Evolutionary conservation across 1,284 basidiomycete species (phyloP).

Genomic region (Puccinia coronata): DNA sequence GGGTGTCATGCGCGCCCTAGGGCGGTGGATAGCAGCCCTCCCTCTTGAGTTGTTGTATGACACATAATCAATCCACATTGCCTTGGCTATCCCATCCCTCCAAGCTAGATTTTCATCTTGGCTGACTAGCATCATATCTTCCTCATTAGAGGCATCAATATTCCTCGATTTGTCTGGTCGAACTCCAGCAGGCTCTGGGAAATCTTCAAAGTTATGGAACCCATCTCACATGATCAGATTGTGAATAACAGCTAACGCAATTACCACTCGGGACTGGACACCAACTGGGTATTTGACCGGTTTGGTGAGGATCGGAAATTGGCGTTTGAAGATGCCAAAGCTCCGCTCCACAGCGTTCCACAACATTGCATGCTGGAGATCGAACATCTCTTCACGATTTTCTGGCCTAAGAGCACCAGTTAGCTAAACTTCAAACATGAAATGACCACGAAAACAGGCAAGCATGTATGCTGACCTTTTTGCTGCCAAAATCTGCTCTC

Average conservation of each 20-base stretch:
- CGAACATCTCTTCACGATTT: not conserved
- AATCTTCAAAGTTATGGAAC: not conserved
- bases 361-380: not conserved
- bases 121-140: not conserved
- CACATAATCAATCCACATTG: not conserved
- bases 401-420: not conserved
- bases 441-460: not conserved
- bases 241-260: not conserved
- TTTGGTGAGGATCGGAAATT: not conserved
- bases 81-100: not conserved
- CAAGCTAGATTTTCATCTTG: not conserved
- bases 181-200: not conserved
- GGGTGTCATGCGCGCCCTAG: not conserved
- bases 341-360: not conserved
- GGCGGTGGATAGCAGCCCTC: not conserved
- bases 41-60: not conserved
- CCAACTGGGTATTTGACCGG: not conserved
- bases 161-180: not conserved
- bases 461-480: not conserved
- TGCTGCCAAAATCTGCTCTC: constrained; percentile 56
- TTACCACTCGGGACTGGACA: not conserved
- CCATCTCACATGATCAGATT: not conserved
- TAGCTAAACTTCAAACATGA: not conserved
- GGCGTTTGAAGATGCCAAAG: not conserved
- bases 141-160: not conserved